Evolutionary conservation across 169 alveolate species (phyloP), one percentile per base, ranked within the genome.

Genomic region (Plasmodium blacklocki): DNA sequence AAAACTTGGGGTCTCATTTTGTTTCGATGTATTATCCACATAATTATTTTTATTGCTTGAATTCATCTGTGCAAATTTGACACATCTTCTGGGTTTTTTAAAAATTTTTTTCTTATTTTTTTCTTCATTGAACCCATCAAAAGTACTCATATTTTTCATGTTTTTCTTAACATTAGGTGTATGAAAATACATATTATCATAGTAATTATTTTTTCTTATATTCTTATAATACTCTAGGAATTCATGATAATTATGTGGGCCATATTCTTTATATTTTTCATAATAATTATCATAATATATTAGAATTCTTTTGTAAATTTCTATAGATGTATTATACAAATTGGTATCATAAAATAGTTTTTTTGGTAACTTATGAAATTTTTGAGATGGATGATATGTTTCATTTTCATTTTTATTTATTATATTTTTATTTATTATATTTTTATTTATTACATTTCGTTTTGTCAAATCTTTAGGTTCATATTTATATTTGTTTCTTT

Each of bases 261-360:
- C 91, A 54, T 19, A 83, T 32, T 12, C 14, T 11, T 32, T 49
- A 18, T 49, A 67, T 15, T 50, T 32, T 62, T 54, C 14, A 19
- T 58, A 19, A 23, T 83, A 68, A 32, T 67, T n/a, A 1, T 83
- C 52, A 59, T 83, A 83, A 62, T 83, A 83, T 8, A 19, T 9
- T 0, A 83, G 67, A 54, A 83, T 83, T 18, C 91, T 32, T 12
- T 68, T 60, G 52, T 83, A 83, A 32, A 83, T 83, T 32, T 83
- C 85, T n/a, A 21, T 14, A 29, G 74, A 39, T n/a, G 68, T 68
- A 19, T 56, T 39, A 49, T 83, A 63, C 26, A 83, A 68, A 56
- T 83, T 56, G 54, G 68, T 9, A 19, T 83, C 66, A 49, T 19
- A 23, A 72, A 83, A 83, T 6, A 83, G 32, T 1, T 83, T 18